Base-by-base conservation (phyloP, 495 filamentous ascomycete genomes). In the Astrothelium macrocarpum region DNA sequence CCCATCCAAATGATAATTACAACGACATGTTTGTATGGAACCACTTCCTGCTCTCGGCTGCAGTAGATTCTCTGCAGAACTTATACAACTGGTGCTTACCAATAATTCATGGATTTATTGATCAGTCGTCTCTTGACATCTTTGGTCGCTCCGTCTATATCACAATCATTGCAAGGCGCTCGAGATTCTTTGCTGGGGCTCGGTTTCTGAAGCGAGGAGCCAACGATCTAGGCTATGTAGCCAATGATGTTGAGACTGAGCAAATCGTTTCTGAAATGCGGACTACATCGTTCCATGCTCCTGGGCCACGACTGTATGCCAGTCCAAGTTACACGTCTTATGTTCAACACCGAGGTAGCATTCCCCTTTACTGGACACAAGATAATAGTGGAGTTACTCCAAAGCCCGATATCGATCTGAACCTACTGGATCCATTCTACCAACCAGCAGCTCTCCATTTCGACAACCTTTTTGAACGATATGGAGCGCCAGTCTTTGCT, bases 11-110 rank as follows among this genome's bases (percentile, higher is more conserved):
- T 31, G 78, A 53, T 0, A 86, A 95, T 68, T 86, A 87, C 71
- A 95, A 97, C 66, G 84, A 87, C 26, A 98, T 98, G 94, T 97
- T 97, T 71, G 87, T 97, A 18, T 98, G 94, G 94, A 98, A 98
- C 64, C 83, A 88, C 66, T 89, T 97, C 74, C 81, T 98, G 11
- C 82, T 98, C 32, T 77, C 84, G 61, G 93, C 93, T 0, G 91
- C 87, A 1, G 76, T 81, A n/a, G 72, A 75, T 18, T 79, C 79
- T 26, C 78, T 98, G 60, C 87, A 88, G 63, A 88, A 88, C 63
- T 85, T 88, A 1, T 95, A 89, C 70, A 90, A 97, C 70, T 98
- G 94, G 94, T 97, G 91, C 73, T 81, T 96, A 45, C 95, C 94
- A 3, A 87, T 98, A 63, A 91, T 97, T 60, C 93, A 98, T 75